These are phyloP conservation scores for Chernovozyma aurita DNA, from an alignment of 1,139 yeast genomes.

Conservation along the genomic window DNA sequence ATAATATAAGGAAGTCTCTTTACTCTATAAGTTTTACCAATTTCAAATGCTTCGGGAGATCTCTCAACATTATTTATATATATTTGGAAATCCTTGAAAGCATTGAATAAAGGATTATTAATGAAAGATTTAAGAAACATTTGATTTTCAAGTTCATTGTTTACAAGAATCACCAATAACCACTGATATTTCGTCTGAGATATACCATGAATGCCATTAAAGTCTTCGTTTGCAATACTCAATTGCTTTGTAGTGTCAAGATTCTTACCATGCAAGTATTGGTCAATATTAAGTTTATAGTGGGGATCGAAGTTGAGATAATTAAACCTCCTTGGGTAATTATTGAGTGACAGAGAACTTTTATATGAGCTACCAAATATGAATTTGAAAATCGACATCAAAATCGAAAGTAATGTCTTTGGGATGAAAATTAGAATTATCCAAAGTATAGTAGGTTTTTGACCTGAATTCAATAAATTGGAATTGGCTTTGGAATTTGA, in stretches of 20 bases:
- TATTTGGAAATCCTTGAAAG: conserved; percentile 29
- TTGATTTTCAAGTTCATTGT: conserved; percentile 27
- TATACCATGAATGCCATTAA: conserved; percentile 40
- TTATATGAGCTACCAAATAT: conserved; percentile 23
- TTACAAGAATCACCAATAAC: conserved; percentile 40
- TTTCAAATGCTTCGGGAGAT: conserved; percentile 49
- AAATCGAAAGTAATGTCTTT: conserved; percentile 28
- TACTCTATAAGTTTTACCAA: conserved; percentile 41
- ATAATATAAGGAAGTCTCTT: conserved; percentile 41
- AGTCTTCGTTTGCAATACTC: conserved; percentile 13
- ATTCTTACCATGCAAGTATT: conserved; percentile 6
- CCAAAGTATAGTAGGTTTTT: conserved; percentile 26
- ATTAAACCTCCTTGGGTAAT: conserved; percentile 23
- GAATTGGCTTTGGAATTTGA: conserved; percentile 4
- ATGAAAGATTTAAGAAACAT: conserved; percentile 27
- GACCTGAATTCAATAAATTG: too few relatives aligned
- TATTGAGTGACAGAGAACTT: conserved; percentile 13
- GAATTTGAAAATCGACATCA: conserved; percentile 30
- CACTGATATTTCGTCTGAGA: conserved; percentile 41
- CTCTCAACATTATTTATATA: conserved; percentile 34
- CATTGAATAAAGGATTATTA: conserved; percentile 21
- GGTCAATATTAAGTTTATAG: conserved; percentile 8
- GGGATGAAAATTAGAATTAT: conserved; percentile 46
- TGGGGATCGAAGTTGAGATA: conserved; percentile 17
- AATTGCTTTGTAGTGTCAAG: conserved; percentile 7